Evolutionary conservation across 2,329 filamentous ascomycete genomes (phyloP), one percentile per base, ranked within the genome.

Genomic region (Alternaria sp.): DNA sequence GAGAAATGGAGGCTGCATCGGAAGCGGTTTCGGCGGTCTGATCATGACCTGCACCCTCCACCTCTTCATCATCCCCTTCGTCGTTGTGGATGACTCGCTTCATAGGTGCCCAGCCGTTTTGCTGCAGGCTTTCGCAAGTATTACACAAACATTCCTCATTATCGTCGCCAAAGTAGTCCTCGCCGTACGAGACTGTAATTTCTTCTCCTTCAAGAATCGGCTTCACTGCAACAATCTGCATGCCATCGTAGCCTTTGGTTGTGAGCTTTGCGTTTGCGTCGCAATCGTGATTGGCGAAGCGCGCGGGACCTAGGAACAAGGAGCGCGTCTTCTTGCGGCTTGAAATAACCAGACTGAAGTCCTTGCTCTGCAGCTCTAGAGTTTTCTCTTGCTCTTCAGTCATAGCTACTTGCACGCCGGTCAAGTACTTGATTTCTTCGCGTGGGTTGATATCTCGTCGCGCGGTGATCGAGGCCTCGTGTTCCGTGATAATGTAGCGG

Each of bases 271-370:
- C 94, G 82, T 98, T 99, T 30, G 96, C 93, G 70, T 91, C 87
- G 81, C 96, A 99, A 79, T 99, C 96, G 81, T 99, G 96, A 77
- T 99, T 99, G 25, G 96, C 93, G 79, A 99, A 98, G 54, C 96
- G 90, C 32, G 96, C 96, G 8, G 96, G 96, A 0, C 96, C 96
- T 77, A 99, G 90, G 77, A 99, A 98, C 45, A 99, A 84, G 55
- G 93, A 97, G 28, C 94, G 91, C 64, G 91, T 91, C 81, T 97
- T 97, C 81, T 92, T 95, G 62, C 96, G 88, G 69, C 93, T 95
- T 66, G 94, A 97, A 75, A 97, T 92, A 30, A 99, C 94, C 67
- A 99, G 94, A 78, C 94, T 97, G 79, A 99, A 99, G 77, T 99
- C 96, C 75, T 95, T 94, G 77, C 96, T 91, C 63, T 89, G 90